Evolutionary conservation across 2,329 filamentous ascomycete species (phyloP).

Genomic region (Bipolaris cookei): DNA sequence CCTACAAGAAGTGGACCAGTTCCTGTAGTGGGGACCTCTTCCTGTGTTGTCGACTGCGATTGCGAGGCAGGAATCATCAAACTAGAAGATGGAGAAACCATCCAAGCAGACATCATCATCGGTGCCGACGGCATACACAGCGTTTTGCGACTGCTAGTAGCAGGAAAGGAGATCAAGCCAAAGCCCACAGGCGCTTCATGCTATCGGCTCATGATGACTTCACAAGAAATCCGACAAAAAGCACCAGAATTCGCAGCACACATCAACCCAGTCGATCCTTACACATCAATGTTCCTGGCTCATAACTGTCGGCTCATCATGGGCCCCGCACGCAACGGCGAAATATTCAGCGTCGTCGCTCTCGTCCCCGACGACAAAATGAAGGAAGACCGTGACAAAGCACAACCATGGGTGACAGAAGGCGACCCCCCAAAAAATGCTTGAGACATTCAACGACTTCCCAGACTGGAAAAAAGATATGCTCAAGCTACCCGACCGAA

Average conservation of each 20-base stretch:
- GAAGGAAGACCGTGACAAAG: conserved; percentile 47
- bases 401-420: conserved; percentile 51
- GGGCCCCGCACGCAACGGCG: conserved; percentile 53
- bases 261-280: conserved; percentile 49
- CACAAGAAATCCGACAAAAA: conserved; percentile 23
- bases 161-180: conserved; percentile 27
- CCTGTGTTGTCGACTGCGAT: conserved; percentile 54
- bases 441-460: conserved; percentile 52
- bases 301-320: conserved; percentile 54
- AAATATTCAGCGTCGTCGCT: conserved; percentile 54
- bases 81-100: conserved; percentile 52
- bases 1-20: conserved; percentile 36
- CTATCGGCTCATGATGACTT: conserved; percentile 49
- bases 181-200: conserved; percentile 49
- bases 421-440: conserved; percentile 47
- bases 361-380: conserved; percentile 55
- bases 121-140: conserved; percentile 61
- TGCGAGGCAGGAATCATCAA: conserved; percentile 50
- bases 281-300: conserved; percentile 57
- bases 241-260: conserved; percentile 32
- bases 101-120: conserved; percentile 58
- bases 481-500: conserved; percentile 41
- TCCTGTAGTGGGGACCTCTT: conserved; percentile 50
- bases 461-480: conserved; percentile 50
- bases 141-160: conserved; percentile 28